Base-by-base conservation (phyloP, 768 basidiomycete genomes). In the Boletus barrowsii region DNA sequence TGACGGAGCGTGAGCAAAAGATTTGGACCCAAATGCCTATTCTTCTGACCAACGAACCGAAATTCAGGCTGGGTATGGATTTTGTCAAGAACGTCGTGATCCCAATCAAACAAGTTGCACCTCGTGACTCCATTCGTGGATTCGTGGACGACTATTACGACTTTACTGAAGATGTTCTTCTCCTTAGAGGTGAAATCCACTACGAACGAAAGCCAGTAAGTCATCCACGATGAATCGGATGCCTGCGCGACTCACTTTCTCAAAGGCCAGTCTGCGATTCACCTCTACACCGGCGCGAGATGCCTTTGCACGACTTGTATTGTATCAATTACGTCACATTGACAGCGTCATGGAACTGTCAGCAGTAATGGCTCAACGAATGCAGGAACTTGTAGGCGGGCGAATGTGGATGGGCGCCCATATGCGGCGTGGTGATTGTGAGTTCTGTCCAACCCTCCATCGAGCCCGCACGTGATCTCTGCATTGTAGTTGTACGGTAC, bases 391-490 rank as follows among this genome's bases (percentile, higher is more conserved):
- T 29, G 64, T 62, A 2, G 68, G 47, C 1, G 74, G 72, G 15
- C 66, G 73, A 7, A 63, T 70, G 60, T 76, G 75, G 76, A 72
- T 76, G 72, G 71, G 65, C 13, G 73, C 69, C 8, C 75, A 76
- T 42, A 76, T 77, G 76, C 74, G 75, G 18, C 72, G 75, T 24
- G 75, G 75, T 43, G 75, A 76, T 42, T 76, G 74, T 76, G 46
- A 67, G 72, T 59, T 44, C 33, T 18, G 14, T 46, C 24, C 26
- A 35, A 8, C 13, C 22, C 17, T 1, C 30, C 3, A 32, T 30
- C 7, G 14, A 32, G 20, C 17, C 8, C 30, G 9, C 4, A 1
- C 10, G 41, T 58, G n/a, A 55, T n/a, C 7, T 37, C 24, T 48
- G 30, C 24, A 14, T 18, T 39, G 29, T 50, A 67, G 72, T 72